These are phyloP conservation scores for Leishmania tropica DNA, from an alignment of 208 protist genomes.

Conservation along the genomic window DNA sequence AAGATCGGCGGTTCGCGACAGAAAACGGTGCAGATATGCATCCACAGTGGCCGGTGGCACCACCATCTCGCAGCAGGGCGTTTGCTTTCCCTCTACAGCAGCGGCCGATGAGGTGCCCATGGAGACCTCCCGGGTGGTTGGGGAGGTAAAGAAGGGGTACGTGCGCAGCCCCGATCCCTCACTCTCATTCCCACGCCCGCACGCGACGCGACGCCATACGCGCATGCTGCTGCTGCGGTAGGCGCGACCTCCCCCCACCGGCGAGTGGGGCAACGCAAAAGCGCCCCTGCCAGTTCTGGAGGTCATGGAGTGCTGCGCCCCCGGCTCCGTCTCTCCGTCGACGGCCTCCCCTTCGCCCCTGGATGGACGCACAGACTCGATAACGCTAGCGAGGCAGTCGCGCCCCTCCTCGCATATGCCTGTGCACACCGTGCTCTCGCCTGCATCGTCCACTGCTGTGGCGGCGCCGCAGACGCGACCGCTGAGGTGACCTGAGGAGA, in stretches of 20 bases:
- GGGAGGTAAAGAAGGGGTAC: neutral
- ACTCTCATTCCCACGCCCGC: neutral
- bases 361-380: neutral
- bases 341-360: neutral
- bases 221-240: neutral
- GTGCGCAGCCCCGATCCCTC: neutral
- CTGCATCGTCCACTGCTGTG: conserved; percentile 2
- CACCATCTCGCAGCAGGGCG: neutral
- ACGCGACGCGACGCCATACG: neutral
- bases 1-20: neutral
- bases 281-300: conserved; percentile 5
- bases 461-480: neutral
- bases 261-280: conserved; percentile 3
- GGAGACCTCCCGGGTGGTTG: neutral
- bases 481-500: neutral
- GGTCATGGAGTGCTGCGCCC: neutral
- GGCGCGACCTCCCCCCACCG: neutral
- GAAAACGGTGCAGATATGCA: neutral
- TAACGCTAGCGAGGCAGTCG: neutral
- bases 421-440: conserved; percentile 8
- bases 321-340: neutral
- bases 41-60: neutral
- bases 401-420: neutral
- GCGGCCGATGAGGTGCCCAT: neutral
- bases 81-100: neutral